Evolutionary conservation across 768 basidiomycete species (phyloP).

Genomic region (Suillus clintonianus): DNA sequence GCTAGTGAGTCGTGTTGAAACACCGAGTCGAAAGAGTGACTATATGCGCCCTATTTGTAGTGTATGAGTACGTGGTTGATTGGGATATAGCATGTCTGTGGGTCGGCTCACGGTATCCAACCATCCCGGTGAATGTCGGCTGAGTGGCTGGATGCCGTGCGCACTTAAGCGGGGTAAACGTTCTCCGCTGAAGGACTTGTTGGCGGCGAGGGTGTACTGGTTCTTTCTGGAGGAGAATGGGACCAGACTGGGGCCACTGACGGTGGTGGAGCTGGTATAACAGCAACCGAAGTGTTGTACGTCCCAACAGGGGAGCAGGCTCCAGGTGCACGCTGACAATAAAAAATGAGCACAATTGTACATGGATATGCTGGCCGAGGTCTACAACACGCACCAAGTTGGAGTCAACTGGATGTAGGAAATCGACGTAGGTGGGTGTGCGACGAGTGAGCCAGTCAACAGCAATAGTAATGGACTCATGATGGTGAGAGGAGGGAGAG

Average conservation of each 20-base stretch:
- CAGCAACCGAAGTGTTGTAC: constrained; percentile 15
- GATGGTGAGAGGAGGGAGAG: too few relatives aligned
- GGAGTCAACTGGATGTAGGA: too few relatives aligned
- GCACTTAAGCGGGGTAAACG: constrained; percentile 31
- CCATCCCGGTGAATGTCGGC: constrained; percentile 19
- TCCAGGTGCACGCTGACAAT: constrained; percentile 24
- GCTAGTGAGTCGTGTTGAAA: too few relatives aligned
- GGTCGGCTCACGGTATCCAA: constrained; percentile 32
- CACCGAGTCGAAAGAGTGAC: too few relatives aligned
- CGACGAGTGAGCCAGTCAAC: too few relatives aligned
- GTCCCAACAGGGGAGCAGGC: constrained; percentile 30
- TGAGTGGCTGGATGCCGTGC: constrained; percentile 16
- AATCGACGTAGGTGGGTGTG: too few relatives aligned
- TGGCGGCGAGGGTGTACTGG: constrained; percentile 11
- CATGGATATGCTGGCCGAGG: background rate
- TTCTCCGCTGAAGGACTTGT: constrained; percentile 16
- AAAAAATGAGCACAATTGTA: constrained; percentile 2
- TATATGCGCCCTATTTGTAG: too few relatives aligned
- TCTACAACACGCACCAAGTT: too few relatives aligned
- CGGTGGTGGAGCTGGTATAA: constrained; percentile 24
- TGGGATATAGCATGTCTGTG: constrained; percentile 22
- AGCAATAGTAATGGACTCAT: too few relatives aligned
- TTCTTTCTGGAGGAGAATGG: constrained; percentile 11
- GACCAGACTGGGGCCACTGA: constrained; percentile 10
- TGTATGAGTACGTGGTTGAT: too few relatives aligned